Conservation (phyloP, 805 yeast species). For the Metschnikowia baotianmanensis region DNA sequence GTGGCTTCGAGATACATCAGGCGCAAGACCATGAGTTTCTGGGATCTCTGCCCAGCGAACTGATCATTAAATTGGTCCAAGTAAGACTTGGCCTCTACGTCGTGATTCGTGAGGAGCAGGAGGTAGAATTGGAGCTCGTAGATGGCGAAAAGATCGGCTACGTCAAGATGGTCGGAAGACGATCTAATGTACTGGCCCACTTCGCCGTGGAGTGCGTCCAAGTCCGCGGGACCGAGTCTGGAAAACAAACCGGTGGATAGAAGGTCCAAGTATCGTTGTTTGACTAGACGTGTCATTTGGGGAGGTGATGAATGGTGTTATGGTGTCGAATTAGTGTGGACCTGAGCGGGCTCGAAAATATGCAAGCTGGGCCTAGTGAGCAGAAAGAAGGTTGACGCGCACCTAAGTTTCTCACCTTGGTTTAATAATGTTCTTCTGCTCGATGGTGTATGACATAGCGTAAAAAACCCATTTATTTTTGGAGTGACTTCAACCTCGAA, state of each 20-base stretch:
- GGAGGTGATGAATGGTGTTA: background rate
- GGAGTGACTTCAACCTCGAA: too few relatives aligned
- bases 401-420: too few relatives aligned
- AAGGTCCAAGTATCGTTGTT: constrained; percentile 14
- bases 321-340: background rate
- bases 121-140: constrained; percentile 73
- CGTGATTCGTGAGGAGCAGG: constrained; percentile 57
- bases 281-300: constrained; percentile 3
- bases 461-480: too few relatives aligned
- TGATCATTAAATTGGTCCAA: constrained; percentile 66
- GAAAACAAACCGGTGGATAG: constrained; percentile 46
- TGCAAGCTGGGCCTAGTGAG: background rate
- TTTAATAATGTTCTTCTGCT: too few relatives aligned
- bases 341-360: background rate
- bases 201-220: constrained; percentile 37
- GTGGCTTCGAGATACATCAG: constrained; percentile 58
- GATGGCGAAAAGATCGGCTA: constrained; percentile 52
- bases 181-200: constrained; percentile 35
- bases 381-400: too few relatives aligned
- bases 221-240: constrained; percentile 45
- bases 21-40: constrained; percentile 54
- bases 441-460: too few relatives aligned
- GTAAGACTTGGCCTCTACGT: constrained; percentile 65
- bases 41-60: constrained; percentile 55
- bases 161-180: constrained; percentile 32